phyloP scores from a whole-genome alignment of 176 grass and related monocot genomes.

The Pharus latifolius region DNA sequence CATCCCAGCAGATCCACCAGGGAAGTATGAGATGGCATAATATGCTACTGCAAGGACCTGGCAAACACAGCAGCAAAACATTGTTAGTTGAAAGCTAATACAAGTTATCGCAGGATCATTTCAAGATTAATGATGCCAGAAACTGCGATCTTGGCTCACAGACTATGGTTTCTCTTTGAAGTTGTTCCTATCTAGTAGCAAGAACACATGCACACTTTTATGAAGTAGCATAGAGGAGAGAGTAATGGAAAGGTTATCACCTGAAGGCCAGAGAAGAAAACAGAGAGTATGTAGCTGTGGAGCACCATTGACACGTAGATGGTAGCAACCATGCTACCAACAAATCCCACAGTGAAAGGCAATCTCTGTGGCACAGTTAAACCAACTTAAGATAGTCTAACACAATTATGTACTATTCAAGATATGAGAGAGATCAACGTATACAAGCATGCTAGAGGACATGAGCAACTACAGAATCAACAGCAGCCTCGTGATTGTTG shows the following conservation, averaged over 20 bases:
- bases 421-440: neutral
- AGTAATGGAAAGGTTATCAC: slow-evolving; percentile 17
- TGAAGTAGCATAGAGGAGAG: neutral
- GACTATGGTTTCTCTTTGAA: neutral
- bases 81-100: neutral
- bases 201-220: neutral
- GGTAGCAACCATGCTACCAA: slow-evolving; percentile 74
- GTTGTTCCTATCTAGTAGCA: neutral
- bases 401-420: neutral
- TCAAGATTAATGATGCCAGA: neutral
- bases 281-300: slow-evolving; percentile 90
- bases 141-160: neutral
- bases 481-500: neutral
- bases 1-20: slow-evolving; percentile 90
- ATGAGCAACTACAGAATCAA: slow-evolving; percentile 4
- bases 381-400: neutral
- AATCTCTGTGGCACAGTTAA: slow-evolving; percentile 60
- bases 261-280: slow-evolving; percentile 93
- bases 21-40: slow-evolving; percentile 98
- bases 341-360: slow-evolving; percentile 90
- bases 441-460: neutral
- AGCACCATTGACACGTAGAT: slow-evolving; percentile 99
- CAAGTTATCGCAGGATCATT: neutral
- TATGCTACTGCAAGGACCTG: slow-evolving; percentile 87
- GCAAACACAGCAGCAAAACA: slow-evolving; percentile 4